Evolutionary conservation across 2,329 filamentous ascomycete genomes (phyloP).

Genomic region (Aspergillaceae sp.): DNA sequence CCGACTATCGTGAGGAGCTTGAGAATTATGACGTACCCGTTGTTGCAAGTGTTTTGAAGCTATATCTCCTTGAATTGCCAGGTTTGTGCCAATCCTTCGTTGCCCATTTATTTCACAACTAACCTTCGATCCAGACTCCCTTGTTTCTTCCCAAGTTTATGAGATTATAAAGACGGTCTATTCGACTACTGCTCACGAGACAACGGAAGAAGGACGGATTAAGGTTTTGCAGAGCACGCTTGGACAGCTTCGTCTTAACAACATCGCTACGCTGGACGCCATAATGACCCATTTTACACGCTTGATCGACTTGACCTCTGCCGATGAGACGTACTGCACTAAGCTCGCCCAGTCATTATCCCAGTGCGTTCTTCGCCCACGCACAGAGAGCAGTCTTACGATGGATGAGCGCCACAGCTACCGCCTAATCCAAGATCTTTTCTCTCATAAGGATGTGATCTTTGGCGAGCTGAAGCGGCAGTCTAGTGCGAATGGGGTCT

Average conservation of each 20-base stretch:
- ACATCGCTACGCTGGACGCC: conserved; percentile 97
- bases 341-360: conserved; percentile 67
- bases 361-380: conserved; percentile 79
- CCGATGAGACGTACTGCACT: conserved; percentile 75
- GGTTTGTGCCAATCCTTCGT: too few relatives aligned
- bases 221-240: conserved; percentile 92
- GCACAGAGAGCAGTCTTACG: conserved; percentile 77
- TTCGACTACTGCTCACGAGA: conserved; percentile 67
- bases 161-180: conserved; percentile 99
- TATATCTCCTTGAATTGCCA: conserved; percentile 90
- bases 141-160: conserved; percentile 96
- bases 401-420: conserved; percentile 93
- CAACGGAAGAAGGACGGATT: conserved; percentile 68
- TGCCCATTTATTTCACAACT: too few relatives aligned
- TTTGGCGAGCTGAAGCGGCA: conserved; percentile 89
- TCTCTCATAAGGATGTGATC: conserved; percentile 87
- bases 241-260: conserved; percentile 85
- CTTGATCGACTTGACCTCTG: conserved; percentile 90
- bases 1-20: conserved; percentile 65
- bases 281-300: conserved; percentile 98
- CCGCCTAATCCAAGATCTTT: conserved; percentile 82
- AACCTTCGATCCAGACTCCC: conserved; percentile 53
- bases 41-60: conserved; percentile 81
- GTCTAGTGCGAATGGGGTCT: conserved; percentile 35
- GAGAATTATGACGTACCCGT: conserved; percentile 89